phyloP scores from a whole-genome alignment of 768 basidiomycete species.

The Tylopilus sp. region DNA sequence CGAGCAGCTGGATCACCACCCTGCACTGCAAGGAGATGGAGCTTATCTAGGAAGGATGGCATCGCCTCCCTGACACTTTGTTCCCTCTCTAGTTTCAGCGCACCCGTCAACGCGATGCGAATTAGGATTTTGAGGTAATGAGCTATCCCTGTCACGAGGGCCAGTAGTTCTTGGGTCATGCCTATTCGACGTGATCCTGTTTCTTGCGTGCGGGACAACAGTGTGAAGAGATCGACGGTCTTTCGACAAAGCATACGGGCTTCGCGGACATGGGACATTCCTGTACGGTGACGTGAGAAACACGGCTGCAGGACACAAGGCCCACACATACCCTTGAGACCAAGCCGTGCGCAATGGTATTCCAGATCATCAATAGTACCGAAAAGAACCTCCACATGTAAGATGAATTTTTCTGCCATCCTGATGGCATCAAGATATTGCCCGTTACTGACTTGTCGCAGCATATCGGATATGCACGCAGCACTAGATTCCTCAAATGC shows the following conservation, averaged over 20 bases:
- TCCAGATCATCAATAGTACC: constrained; percentile 97
- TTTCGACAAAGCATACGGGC: constrained; percentile 98
- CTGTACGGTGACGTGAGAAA: constrained; percentile 38
- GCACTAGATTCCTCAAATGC: constrained; percentile 99
- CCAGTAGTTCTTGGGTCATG: constrained; percentile 95
- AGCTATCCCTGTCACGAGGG: constrained; percentile 96
- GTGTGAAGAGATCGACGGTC: constrained; percentile 97
- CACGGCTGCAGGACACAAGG: not conserved
- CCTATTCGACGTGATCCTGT: constrained; percentile 87
- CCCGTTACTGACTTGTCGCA: constrained; percentile 94
- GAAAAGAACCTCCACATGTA: constrained; percentile 97
- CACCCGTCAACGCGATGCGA: constrained; percentile 93
- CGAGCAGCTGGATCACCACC: constrained; percentile 77
- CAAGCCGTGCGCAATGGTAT: constrained; percentile 74
- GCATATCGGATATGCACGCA: constrained; percentile 98
- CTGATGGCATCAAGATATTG: constrained; percentile 95
- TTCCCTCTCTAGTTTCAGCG: constrained; percentile 93
- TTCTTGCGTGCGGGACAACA: constrained; percentile 94
- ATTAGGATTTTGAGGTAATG: constrained; percentile 99
- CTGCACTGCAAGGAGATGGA: constrained; percentile 87
- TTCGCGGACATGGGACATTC: constrained; percentile 97
- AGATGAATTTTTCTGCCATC: constrained; percentile 98
- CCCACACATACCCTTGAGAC: constrained; percentile 71
- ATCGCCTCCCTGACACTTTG: constrained; percentile 80
- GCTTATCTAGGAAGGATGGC: constrained; percentile 85